These are phyloP conservation scores for Plasmodium knowlesi DNA, from an alignment of 169 alveolate genomes.

Conservation along the genomic window DNA sequence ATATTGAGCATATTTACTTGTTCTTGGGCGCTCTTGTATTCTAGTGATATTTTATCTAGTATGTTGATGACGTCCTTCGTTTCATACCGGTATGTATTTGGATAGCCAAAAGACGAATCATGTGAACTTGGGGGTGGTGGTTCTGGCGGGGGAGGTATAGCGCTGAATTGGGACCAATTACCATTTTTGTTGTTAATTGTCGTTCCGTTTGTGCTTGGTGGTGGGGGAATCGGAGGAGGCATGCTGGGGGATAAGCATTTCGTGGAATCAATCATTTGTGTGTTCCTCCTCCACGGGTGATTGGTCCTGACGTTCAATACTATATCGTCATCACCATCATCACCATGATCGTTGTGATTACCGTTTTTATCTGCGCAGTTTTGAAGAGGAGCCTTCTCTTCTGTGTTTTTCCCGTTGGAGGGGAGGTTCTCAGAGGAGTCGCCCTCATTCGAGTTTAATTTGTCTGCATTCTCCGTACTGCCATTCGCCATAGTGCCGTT, in stretches of 20 bases:
- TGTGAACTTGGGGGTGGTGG: not conserved
- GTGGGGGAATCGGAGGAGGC: not conserved
- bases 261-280: not conserved
- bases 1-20: constrained; percentile 19
- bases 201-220: not conserved
- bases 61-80: constrained; percentile 28
- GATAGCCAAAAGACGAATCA: not conserved
- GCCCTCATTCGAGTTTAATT: not conserved
- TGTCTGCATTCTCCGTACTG: not conserved
- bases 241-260: not conserved
- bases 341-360: not conserved
- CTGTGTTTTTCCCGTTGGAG: not conserved
- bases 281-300: not conserved
- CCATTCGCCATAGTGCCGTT: not conserved
- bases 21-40: constrained; percentile 39
- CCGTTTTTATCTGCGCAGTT: not conserved
- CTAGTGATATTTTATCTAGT: constrained; percentile 22
- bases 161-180: not conserved
- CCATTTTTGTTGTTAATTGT: not conserved
- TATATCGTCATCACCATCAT: constrained; percentile 18
- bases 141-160: not conserved
- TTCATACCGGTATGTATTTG: not conserved
- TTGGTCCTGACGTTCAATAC: not conserved
- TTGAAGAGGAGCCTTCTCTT: not conserved
- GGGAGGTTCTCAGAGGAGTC: not conserved